Evolutionary conservation across 331 rosid genomes (phyloP), one percentile per base, ranked within the genome.

Genomic region (Malus hybrid): DNA sequence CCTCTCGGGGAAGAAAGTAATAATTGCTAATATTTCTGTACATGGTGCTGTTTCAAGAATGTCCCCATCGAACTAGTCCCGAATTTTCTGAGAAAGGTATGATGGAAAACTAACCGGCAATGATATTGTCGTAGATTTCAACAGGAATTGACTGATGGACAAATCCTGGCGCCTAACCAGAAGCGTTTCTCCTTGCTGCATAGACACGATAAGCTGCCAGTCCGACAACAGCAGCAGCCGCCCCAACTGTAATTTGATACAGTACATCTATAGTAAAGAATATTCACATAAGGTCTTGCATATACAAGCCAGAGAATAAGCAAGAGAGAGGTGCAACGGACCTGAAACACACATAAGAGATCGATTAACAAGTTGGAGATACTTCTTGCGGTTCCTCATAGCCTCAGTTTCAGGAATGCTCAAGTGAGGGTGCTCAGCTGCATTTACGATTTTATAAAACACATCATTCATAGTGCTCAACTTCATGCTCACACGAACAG

Each of bases 381-480:
- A 81, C 80, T 88, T 88, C 86, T 86, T 94, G 75, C 93, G 86
- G 79, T 86, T 92, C 87, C 84, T 88, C 79, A 93, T 97, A 53
- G 83, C 80, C 84, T 94, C 93, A 8, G 99, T 94, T 89, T 90
- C 97, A 13, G 97, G 99, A 81, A 94, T 86, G 81, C 91, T 82
- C 70, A 87, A 48, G 88, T 94, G 95, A 72, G 99, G 97, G 71
- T 84, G 97, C 67, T 84, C 92, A 5, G 96, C 95, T 55, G 88
- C 96, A 39, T 81, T 68, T 33, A 91, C 60, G 63, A 91, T 89
- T 82, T 82, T 94, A 75, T 80, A 61, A 76, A 88, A 94, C 76
- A 92, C 84, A 46, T 87, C 84, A 72, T 86, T 87, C 63, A 86
- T 69, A 66, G 84, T 89, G 12, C 89, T 86, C 65, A 82, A 87